Percentiles rank a stretch among this genome's conserved stretches.
These are phyloP conservation scores for Orychophragmus violaceus DNA, from an alignment of 345 rosid genomes.

Conservation along the genomic window DNA sequence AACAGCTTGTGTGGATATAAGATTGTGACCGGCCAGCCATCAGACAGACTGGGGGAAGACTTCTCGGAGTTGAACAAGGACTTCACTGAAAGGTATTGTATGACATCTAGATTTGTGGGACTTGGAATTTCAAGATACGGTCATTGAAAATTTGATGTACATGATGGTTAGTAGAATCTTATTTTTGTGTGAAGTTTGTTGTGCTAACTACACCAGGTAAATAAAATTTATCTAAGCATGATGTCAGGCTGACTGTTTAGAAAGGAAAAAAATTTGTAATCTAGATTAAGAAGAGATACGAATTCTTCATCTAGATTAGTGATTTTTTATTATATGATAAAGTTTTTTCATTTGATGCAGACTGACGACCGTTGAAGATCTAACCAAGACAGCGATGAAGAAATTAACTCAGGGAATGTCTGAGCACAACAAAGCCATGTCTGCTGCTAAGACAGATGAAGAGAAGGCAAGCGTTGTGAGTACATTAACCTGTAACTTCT, in stretches of 20 bases:
- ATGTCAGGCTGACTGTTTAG: too few relatives aligned
- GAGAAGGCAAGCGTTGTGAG: slow-evolving; percentile 76
- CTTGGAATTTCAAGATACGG: neutral
- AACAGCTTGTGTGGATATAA: slow-evolving; percentile 90
- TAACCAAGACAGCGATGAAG: slow-evolving; percentile 86
- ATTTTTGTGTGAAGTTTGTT: neutral
- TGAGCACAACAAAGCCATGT: slow-evolving; percentile 83
- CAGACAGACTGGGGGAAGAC: neutral
- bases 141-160: neutral
- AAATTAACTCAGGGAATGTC: slow-evolving; percentile 46
- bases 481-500: slow-evolving; percentile 14
- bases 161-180: slow-evolving; percentile 2
- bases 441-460: slow-evolving; percentile 91
- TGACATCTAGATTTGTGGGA: neutral
- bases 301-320: too few relatives aligned
- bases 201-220: neutral
- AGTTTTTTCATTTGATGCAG: slow-evolving; percentile 32
- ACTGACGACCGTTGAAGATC: slow-evolving; percentile 75
- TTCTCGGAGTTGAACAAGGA: slow-evolving; percentile 83
- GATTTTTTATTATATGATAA: neutral
- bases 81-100: slow-evolving; percentile 70
- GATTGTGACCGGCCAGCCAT: neutral
- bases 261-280: too few relatives aligned
- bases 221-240: neutral
- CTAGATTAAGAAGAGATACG: too few relatives aligned